phyloP scores from a whole-genome alignment of 116 monocot genomes.

The Posidonia oceanica region DNA sequence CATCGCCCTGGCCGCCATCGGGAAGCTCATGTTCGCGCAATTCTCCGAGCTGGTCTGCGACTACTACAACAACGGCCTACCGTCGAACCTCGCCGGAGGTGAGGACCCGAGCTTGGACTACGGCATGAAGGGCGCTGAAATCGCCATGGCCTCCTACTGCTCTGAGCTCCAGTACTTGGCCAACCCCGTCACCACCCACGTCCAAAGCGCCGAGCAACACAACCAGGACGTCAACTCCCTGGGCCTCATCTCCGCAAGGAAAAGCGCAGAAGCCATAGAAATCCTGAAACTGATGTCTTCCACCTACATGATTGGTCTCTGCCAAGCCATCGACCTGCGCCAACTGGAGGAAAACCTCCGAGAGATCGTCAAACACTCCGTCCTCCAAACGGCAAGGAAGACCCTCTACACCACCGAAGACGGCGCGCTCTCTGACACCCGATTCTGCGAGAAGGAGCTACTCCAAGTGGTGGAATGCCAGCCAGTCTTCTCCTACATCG shows the following conservation, averaged over 20 bases:
- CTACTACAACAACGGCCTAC: conserved; percentile 36
- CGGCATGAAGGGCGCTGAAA: conserved; percentile 38
- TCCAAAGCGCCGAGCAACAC: conserved; percentile 42
- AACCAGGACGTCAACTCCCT: conserved; percentile 43
- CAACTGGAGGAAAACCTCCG: conserved; percentile 25
- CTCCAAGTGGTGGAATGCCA: conserved; percentile 25
- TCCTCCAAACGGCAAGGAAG: conserved; percentile 17
- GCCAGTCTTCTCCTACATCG: conserved; percentile 33
- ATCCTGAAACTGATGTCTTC: conserved; percentile 27
- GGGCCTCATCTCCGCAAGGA: conserved; percentile 31
- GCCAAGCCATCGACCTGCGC: conserved; percentile 28
- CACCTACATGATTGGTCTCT: conserved; percentile 28
- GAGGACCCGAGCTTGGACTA: conserved; percentile 28
- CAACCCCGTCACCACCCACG: conserved; percentile 32
- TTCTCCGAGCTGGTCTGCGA: conserved; percentile 40
- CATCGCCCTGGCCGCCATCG: conserved; percentile 25
- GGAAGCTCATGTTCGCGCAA: conserved; percentile 37
- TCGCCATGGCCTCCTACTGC: conserved; percentile 37
- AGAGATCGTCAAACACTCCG: conserved; percentile 18
- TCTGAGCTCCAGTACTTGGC: conserved; percentile 31
- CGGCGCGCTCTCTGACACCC: conserved; percentile 7
- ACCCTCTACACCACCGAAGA: conserved; percentile 14
- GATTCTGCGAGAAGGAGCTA: conserved; percentile 29
- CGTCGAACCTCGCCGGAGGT: conserved; percentile 25
- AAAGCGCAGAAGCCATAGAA: conserved; percentile 19